These are phyloP conservation scores for Chaetoscypha palmicola DNA, from an alignment of 2,329 filamentous ascomycete species.

Conservation along the genomic window DNA sequence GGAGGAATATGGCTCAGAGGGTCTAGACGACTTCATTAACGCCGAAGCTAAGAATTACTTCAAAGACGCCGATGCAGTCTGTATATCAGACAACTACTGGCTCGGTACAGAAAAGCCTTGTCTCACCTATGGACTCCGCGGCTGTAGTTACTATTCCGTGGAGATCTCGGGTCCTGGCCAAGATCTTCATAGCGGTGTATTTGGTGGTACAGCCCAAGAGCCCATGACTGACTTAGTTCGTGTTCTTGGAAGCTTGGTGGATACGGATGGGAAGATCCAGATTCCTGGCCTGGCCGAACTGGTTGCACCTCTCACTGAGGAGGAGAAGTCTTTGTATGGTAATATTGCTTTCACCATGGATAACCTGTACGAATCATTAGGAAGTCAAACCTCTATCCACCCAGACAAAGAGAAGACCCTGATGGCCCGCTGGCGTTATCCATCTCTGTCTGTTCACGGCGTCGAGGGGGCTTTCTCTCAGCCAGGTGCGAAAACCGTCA, in stretches of 20 bases:
- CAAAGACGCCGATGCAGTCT: slow-evolving; percentile 90
- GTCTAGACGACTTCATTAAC: slow-evolving; percentile 88
- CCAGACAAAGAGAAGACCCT: slow-evolving; percentile 85
- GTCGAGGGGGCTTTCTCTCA: slow-evolving; percentile 92
- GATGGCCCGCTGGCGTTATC: slow-evolving; percentile 94
- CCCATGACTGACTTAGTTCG: slow-evolving; percentile 94
- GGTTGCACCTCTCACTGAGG: slow-evolving; percentile 78
- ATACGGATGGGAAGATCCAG: slow-evolving; percentile 83
- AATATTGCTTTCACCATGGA: slow-evolving; percentile 94
- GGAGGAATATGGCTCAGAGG: slow-evolving; percentile 98
- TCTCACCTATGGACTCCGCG: slow-evolving; percentile 91
- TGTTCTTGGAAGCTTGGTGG: slow-evolving; percentile 76
- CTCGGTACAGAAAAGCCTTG: slow-evolving; percentile 97
- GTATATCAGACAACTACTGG: slow-evolving; percentile 99
- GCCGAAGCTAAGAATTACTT: slow-evolving; percentile 91
- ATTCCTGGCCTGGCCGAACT: slow-evolving; percentile 93
- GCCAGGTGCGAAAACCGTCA: slow-evolving; percentile 94
- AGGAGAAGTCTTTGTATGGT: slow-evolving; percentile 83
- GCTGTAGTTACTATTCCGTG: slow-evolving; percentile 95
- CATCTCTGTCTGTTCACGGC: slow-evolving; percentile 89
- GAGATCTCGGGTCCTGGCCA: slow-evolving; percentile 86
- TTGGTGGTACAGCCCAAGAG: slow-evolving; percentile 92
- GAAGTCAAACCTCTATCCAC: slow-evolving; percentile 80
- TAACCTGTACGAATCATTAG: slow-evolving; percentile 84
- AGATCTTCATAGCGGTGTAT: slow-evolving; percentile 94